Conservation (phyloP, 2,329 filamentous ascomycete species). For the Talaromyces albobiverticillius region DNA sequence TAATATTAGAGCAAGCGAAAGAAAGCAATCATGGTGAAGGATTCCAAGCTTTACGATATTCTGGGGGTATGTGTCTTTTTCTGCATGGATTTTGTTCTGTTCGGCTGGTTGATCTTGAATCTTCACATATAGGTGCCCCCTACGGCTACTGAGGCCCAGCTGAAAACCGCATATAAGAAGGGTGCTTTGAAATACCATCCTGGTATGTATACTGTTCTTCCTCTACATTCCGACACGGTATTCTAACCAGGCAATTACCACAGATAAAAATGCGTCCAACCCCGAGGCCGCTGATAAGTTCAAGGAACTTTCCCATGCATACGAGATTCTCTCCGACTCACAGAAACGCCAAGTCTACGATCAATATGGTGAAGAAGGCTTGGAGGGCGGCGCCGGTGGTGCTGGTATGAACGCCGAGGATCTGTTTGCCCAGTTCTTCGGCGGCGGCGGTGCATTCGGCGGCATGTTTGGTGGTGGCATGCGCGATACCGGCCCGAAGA, state of each 20-base stretch:
- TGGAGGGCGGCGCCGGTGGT: constrained; percentile 75
- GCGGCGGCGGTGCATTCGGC: constrained; percentile 68
- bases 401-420: constrained; percentile 94
- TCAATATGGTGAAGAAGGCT: constrained; percentile 94
- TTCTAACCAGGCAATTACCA: neutral
- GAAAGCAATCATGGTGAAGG: constrained; percentile 48
- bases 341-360: constrained; percentile 93
- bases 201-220: constrained; percentile 60
- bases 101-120: neutral
- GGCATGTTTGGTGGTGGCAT: constrained; percentile 78
- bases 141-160: constrained; percentile 75
- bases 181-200: constrained; percentile 85
- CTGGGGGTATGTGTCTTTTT: constrained; percentile 46
- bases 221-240: neutral
- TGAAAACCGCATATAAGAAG: constrained; percentile 95
- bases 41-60: constrained; percentile 49
- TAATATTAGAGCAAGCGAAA: constrained; percentile 35
- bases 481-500: constrained; percentile 75
- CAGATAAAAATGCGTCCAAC: constrained; percentile 96
- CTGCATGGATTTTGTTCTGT: neutral
- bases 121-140: constrained; percentile 71
- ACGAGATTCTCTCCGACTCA: constrained; percentile 87
- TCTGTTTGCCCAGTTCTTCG: constrained; percentile 96
- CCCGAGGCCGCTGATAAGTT: constrained; percentile 94
- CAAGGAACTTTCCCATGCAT: constrained; percentile 94